Evolutionary conservation across 345 rosid genomes (phyloP).

Genomic region (Aquilaria malaccensis): DNA sequence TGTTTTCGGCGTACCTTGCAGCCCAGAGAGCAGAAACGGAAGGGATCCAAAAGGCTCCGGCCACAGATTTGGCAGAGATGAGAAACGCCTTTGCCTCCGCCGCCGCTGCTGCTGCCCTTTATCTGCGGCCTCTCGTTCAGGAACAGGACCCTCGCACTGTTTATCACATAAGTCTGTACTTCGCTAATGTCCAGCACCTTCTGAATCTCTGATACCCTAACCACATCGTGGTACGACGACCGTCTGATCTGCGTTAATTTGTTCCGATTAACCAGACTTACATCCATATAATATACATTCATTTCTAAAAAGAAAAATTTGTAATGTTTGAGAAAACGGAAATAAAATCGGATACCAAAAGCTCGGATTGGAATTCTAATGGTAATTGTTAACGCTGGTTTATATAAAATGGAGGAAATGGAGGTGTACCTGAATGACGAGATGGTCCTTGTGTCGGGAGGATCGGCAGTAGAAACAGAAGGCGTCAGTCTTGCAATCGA

Average conservation of each 20-base stretch:
- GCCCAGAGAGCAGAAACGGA: slow-evolving; percentile 34
- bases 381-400: no score
- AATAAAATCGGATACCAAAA: neutral
- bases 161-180: slow-evolving; percentile 34
- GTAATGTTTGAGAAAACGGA: neutral
- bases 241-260: slow-evolving; percentile 25
- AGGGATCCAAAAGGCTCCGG: slow-evolving; percentile 25
- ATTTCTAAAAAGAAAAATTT: neutral
- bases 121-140: slow-evolving; percentile 32
- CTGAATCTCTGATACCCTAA: slow-evolving; percentile 28
- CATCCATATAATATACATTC: neutral
- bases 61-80: slow-evolving; percentile 27
- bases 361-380: neutral
- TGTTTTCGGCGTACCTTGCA: slow-evolving; percentile 23
- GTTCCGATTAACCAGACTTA: neutral
- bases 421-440: slow-evolving; percentile 23
- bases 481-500: slow-evolving; percentile 26
- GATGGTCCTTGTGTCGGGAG: slow-evolving; percentile 27
- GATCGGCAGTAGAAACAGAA: slow-evolving; percentile 36
- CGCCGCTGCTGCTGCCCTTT: slow-evolving; percentile 10
- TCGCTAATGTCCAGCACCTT: slow-evolving; percentile 27
- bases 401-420: no score
- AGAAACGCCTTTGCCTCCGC: slow-evolving; percentile 20
- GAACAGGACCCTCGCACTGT: slow-evolving; percentile 34
- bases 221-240: slow-evolving; percentile 35